phyloP scores from a whole-genome alignment of 108 stramenopile species.

The Cyclotella baltica region DNA sequence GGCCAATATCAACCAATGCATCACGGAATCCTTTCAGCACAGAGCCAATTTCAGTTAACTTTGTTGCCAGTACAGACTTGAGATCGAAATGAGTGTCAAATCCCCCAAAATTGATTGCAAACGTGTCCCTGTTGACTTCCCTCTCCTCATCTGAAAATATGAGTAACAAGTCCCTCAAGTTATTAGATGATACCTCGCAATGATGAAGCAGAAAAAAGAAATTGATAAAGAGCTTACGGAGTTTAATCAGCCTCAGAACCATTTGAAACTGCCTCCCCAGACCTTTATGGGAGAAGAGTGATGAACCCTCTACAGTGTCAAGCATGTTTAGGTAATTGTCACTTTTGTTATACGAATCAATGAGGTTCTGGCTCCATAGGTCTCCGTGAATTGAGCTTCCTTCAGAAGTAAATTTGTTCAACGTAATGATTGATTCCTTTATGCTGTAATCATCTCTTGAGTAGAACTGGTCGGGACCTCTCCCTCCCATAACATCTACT shows the following conservation, averaged over 20 bases:
- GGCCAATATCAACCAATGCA: conserved; percentile 44
- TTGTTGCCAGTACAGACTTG: neutral
- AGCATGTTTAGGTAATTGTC: conserved; percentile 12
- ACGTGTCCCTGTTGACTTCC: conserved; percentile 59
- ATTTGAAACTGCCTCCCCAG: conserved; percentile 29
- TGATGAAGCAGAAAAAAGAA: neutral
- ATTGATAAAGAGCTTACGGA: too few species aligned
- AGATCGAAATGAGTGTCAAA: conserved; percentile 64
- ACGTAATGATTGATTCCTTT: neutral
- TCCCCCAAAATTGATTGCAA: conserved; percentile 56
- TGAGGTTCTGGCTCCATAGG: conserved; percentile 35
- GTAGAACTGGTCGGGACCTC: conserved; percentile 29
- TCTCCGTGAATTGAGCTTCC: conserved; percentile 27
- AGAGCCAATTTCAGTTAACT: conserved; percentile 40
- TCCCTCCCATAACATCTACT: conserved; percentile 22
- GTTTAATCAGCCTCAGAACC: conserved; percentile 53
- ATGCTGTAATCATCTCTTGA: neutral
- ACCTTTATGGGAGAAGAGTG: neutral
- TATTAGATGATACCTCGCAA: neutral
- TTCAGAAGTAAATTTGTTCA: conserved; percentile 21
- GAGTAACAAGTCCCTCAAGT: neutral
- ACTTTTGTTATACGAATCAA: conserved; percentile 24
- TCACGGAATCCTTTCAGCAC: conserved; percentile 49
- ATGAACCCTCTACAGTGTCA: neutral
- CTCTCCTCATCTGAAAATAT: conserved; percentile 21